Conservation (phyloP, 768 basidiomycete species). For the Psilocybe tampanensis region DNA sequence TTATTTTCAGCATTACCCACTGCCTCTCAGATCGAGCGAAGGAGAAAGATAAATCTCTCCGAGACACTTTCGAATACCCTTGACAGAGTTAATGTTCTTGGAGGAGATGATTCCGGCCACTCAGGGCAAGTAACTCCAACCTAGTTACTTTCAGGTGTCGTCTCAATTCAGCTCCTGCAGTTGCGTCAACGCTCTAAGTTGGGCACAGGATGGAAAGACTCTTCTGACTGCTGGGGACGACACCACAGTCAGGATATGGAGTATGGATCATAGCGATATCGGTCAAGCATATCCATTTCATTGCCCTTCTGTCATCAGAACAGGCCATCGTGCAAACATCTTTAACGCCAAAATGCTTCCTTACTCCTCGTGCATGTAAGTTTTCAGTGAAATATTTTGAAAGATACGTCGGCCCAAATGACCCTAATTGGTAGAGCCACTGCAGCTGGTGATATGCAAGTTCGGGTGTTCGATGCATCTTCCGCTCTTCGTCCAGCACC, state of each 20-base stretch:
- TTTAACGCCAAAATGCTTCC: conserved; percentile 86
- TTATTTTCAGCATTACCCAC: conserved; percentile 19
- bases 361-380: conserved; percentile 76
- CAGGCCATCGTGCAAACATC: conserved; percentile 83
- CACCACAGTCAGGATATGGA: conserved; percentile 80
- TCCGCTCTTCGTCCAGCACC: conserved; percentile 32
- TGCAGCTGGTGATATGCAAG: conserved; percentile 74
- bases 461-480: conserved; percentile 77
- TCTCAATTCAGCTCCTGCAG: conserved; percentile 31
- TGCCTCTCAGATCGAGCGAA: conserved; percentile 24
- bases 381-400: conserved; percentile 15
- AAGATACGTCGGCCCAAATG: neutral
- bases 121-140: conserved; percentile 52
- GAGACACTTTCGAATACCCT: conserved; percentile 30
- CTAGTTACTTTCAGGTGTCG: neutral
- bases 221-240: conserved; percentile 78
- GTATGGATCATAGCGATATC: conserved; percentile 50
- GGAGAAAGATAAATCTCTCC: conserved; percentile 28
- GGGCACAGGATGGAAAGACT: conserved; percentile 67
- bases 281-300: conserved; percentile 61
- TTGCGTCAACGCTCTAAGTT: conserved; percentile 78
- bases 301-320: conserved; percentile 69
- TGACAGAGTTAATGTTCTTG: conserved; percentile 78
- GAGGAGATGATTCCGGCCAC: conserved; percentile 57
- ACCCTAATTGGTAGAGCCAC: conserved; percentile 50